Percentiles rank a stretch among this genome's conserved stretches.
Conservation (phyloP, 2,329 filamentous ascomycete genomes). For the Colletotrichum kahawae region DNA sequence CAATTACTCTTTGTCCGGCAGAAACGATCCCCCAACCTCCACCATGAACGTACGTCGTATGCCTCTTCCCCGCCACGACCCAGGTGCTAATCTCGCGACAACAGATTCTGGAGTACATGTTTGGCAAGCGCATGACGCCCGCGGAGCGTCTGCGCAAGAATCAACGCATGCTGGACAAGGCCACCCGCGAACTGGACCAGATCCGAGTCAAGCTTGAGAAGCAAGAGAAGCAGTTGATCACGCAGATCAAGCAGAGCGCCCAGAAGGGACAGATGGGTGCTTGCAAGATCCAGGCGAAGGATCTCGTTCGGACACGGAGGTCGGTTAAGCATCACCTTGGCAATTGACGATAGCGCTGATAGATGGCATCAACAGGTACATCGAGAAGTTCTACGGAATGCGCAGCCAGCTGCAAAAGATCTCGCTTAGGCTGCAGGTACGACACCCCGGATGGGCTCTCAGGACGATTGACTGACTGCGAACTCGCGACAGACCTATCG, state of each 20-base stretch:
- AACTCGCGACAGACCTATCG: conserved; percentile 75
- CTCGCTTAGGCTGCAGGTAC: conserved; percentile 88
- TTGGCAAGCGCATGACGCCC: conserved; percentile 98
- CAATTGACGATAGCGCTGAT: not conserved
- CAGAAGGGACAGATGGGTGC: conserved; percentile 99
- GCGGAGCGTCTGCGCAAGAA: conserved; percentile 91
- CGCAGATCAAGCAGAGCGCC: conserved; percentile 97
- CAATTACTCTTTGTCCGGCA: not conserved
- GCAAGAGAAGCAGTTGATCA: conserved; percentile 95
- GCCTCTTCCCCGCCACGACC: conserved; percentile 5
- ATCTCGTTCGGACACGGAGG: conserved; percentile 89
- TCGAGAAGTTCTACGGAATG: conserved; percentile 99
- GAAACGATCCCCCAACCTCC: conserved; percentile 2
- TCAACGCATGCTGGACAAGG: conserved; percentile 95
- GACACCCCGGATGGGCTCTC: not conserved
- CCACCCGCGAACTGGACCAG: conserved; percentile 93
- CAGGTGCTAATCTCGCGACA: conserved; percentile 19
- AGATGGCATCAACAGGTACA: conserved; percentile 64
- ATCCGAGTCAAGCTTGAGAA: conserved; percentile 96
- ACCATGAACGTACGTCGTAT: conserved; percentile 61
- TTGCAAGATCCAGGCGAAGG: conserved; percentile 97
- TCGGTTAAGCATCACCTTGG: conserved; percentile 35
- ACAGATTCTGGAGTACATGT: conserved; percentile 97
- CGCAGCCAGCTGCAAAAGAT: conserved; percentile 96
- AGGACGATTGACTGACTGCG: not conserved